These are phyloP conservation scores for Darksidea phi DNA, from an alignment of 495 filamentous ascomycete species.

Conservation along the genomic window DNA sequence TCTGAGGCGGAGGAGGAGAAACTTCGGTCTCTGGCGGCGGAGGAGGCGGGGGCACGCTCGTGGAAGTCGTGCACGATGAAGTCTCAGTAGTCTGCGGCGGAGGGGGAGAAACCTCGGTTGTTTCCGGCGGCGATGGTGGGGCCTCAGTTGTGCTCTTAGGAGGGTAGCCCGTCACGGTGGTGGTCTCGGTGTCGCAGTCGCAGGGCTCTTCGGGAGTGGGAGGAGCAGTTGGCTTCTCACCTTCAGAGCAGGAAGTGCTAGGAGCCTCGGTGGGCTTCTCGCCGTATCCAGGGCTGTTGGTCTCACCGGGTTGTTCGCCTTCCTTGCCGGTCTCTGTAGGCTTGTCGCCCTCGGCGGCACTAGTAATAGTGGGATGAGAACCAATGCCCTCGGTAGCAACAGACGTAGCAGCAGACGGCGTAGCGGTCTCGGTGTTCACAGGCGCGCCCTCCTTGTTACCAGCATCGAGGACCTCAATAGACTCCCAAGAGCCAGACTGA, in stretches of 20 bases:
- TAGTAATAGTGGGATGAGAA: slow-evolving; percentile 7
- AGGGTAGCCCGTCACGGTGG: slow-evolving; percentile 15
- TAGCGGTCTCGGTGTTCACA: slow-evolving; percentile 3
- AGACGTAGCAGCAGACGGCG: slow-evolving; percentile 1
- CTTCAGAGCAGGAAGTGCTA: slow-evolving; percentile 8
- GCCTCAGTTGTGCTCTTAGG: neutral
- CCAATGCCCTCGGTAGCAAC: slow-evolving; percentile 16
- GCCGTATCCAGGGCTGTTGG: neutral
- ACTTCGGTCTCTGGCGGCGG: neutral
- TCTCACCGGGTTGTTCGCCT: neutral
- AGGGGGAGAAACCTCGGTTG: neutral
- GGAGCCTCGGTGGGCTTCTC: neutral
- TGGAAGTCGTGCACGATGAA: neutral
- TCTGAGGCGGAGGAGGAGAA: too few species aligned
- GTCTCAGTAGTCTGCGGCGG: neutral
- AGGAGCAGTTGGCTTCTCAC: neutral
- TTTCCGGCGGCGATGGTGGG: neutral
- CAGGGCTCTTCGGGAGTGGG: slow-evolving; percentile 7
- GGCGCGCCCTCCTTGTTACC: slow-evolving; percentile 23
- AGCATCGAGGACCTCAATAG: slow-evolving; percentile 38
- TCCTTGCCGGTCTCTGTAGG: neutral
- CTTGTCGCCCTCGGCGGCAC: slow-evolving; percentile 3
- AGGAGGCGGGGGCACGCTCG: neutral
- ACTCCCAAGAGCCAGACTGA: slow-evolving; percentile 51
- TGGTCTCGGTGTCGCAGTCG: slow-evolving; percentile 18